Conservation (phyloP, 2,329 filamentous ascomycete genomes). For the Xylaria sp. region DNA sequence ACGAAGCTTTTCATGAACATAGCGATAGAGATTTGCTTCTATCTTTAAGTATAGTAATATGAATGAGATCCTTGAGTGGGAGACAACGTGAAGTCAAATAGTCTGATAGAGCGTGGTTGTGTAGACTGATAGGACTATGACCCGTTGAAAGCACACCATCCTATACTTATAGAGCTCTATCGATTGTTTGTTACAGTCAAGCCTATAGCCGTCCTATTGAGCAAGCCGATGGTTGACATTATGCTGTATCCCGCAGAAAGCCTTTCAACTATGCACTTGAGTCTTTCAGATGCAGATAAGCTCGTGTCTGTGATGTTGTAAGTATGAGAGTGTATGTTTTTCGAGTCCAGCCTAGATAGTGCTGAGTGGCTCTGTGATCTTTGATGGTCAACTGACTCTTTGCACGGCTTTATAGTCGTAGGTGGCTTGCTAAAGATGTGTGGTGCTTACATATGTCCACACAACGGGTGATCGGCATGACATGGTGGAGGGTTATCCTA, state of each 20-base stretch:
- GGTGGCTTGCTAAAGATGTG: not conserved
- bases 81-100: not conserved
- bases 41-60: not conserved
- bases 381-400: not conserved
- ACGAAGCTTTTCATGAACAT: not conserved
- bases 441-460: not conserved
- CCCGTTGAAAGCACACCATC: not conserved
- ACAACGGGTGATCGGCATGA: not conserved
- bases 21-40: not conserved
- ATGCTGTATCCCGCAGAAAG: not conserved
- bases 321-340: not conserved
- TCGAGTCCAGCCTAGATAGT: not conserved
- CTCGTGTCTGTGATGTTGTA: not conserved
- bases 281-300: not conserved
- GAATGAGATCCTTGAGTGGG: not conserved
- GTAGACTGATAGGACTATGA: not conserved
- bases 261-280: not conserved
- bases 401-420: not conserved
- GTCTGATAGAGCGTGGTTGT: not conserved
- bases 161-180: not conserved
- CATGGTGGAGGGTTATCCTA: too few species aligned
- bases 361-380: not conserved
- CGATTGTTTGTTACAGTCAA: not conserved
- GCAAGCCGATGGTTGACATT: not conserved
- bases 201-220: not conserved